Evolutionary conservation across 2,329 filamentous ascomycete genomes (phyloP).

Genomic region (Colletotrichum neosansevieriae): DNA sequence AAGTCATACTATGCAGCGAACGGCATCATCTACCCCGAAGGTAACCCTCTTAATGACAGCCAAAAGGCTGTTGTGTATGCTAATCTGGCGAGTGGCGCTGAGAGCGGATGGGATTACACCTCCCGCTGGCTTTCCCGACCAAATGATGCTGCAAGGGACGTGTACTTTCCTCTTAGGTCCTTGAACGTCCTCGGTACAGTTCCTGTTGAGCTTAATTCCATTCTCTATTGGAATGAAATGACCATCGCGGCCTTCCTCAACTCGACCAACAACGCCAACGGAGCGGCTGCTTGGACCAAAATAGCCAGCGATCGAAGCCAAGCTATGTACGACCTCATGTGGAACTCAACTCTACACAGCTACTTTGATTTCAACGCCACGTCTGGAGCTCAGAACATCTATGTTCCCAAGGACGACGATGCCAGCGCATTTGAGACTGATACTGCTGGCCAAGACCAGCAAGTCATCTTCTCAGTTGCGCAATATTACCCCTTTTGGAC

Average conservation of each 20-base stretch:
- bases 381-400: conserved; percentile 66
- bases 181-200: conserved; percentile 70
- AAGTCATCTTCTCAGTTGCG: conserved; percentile 68
- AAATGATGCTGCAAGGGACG: conserved; percentile 67
- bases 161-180: conserved; percentile 74
- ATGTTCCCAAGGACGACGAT: conserved; percentile 62
- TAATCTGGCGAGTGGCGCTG: conserved; percentile 74
- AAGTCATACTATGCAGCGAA: conserved; percentile 69
- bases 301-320: conserved; percentile 66
- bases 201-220: conserved; percentile 76
- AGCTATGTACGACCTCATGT: conserved; percentile 73
- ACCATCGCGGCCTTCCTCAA: conserved; percentile 68
- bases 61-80: conserved; percentile 67
- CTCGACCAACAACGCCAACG: conserved; percentile 61
- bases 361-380: conserved; percentile 80
- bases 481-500: conserved; percentile 79
- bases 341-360: conserved; percentile 71
- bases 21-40: conserved; percentile 70
- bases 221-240: conserved; percentile 74
- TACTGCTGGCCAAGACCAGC: conserved; percentile 64
- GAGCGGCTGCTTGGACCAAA: conserved; percentile 61
- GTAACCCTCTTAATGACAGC: conserved; percentile 61
- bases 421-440: conserved; percentile 55
- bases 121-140: conserved; percentile 70
- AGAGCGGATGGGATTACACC: conserved; percentile 75